Percentiles rank a stretch among this genome's conserved stretches.
Conservation (phyloP, 2,329 filamentous ascomycete genomes). For the Ilyonectria robusta region DNA sequence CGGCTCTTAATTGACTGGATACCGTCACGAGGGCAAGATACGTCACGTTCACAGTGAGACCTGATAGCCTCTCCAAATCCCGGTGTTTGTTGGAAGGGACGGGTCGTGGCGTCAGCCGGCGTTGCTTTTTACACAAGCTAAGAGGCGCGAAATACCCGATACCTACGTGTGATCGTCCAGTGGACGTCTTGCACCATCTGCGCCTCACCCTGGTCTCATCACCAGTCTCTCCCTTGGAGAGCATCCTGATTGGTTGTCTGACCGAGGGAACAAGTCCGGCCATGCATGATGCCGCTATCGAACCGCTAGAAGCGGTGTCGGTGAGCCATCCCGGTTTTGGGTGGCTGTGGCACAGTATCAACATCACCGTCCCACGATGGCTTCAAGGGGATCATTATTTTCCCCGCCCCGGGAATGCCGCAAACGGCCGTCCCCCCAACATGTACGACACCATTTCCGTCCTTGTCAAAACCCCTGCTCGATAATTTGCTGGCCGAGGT, state of each 20-base stretch:
- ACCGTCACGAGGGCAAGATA: slow-evolving; percentile 3
- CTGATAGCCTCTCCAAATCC: slow-evolving; percentile 8
- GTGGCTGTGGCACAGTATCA: slow-evolving; percentile 47
- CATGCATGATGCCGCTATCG: slow-evolving; percentile 48
- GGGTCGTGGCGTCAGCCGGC: slow-evolving; percentile 30
- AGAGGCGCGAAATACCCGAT: slow-evolving; percentile 47
- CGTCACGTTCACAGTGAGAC: slow-evolving; percentile 5
- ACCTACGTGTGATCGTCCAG: slow-evolving; percentile 45
- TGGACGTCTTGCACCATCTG: slow-evolving; percentile 48
- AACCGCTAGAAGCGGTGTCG: slow-evolving; percentile 49
- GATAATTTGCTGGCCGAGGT: slow-evolving; percentile 40
- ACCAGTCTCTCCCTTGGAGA: slow-evolving; percentile 46
- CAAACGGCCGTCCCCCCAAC: slow-evolving; percentile 48
- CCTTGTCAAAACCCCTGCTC: slow-evolving; percentile 46
- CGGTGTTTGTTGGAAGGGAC: slow-evolving; percentile 18
- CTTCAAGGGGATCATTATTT: slow-evolving; percentile 49
- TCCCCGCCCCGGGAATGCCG: slow-evolving; percentile 45
- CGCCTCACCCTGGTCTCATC: slow-evolving; percentile 50
- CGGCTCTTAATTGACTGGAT: not conserved
- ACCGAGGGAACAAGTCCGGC: slow-evolving; percentile 43
- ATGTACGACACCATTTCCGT: slow-evolving; percentile 49
- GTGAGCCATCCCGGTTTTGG: slow-evolving; percentile 48
- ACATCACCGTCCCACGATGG: slow-evolving; percentile 45
- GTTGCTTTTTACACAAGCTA: slow-evolving; percentile 44
- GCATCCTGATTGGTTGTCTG: slow-evolving; percentile 42